Percentiles rank a stretch among this genome's conserved stretches.
Conservation (phyloP, 164 flowering plant species). For the Nymphaea thermarum region DNA sequence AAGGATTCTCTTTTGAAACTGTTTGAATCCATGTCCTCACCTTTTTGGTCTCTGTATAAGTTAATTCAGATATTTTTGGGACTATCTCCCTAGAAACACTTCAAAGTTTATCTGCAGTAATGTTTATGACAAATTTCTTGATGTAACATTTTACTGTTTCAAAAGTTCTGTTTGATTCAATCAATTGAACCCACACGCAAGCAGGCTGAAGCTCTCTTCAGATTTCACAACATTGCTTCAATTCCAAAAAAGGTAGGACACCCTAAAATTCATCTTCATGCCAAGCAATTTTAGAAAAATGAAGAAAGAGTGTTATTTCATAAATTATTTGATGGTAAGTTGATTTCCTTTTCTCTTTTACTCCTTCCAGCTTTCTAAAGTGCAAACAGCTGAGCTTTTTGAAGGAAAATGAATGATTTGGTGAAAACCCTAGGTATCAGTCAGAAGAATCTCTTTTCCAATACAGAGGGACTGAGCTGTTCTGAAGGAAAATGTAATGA, state of each 20-base stretch:
- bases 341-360: not conserved
- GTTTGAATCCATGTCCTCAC: no score
- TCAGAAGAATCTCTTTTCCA: not conserved
- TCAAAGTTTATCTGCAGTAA: not conserved
- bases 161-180: not conserved
- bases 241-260: not conserved
- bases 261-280: not conserved
- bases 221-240: not conserved
- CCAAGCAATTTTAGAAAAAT: not conserved
- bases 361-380: not conserved
- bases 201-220: not conserved
- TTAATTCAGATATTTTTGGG: not conserved
- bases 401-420: not conserved
- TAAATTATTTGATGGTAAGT: not conserved
- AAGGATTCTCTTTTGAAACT: no score
- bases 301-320: not conserved
- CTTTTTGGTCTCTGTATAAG: no score
- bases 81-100: not conserved
- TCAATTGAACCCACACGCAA: not conserved
- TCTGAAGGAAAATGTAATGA: not conserved
- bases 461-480: not conserved
- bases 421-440: not conserved
- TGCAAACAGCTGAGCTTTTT: not conserved
- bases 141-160: not conserved
- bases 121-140: no score